Evolutionary conservation across 768 basidiomycete genomes (phyloP), one percentile per base, ranked within the genome.

Genomic region (Hericium rajendrae): DNA sequence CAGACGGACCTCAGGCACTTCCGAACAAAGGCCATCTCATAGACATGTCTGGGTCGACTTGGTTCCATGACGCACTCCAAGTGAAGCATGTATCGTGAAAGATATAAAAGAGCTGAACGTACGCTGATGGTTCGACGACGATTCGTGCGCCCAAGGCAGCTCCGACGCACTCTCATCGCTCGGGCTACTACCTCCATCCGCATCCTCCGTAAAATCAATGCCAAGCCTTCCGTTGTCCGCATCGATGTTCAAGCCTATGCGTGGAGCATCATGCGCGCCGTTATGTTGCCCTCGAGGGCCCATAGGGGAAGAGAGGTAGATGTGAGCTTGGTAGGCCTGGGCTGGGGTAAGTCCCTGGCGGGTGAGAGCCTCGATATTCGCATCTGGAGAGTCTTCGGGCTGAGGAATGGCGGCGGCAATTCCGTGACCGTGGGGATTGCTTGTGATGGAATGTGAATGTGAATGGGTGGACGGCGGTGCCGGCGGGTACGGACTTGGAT

Each of bases 281-380:
- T 38, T 26, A 51, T 51, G 16, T 18, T 51, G 15, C 20, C 16
- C 26, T 51, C 22, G 49, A 26, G 16, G 48, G 24, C 63, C 65
- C 50, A 70, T 64, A 43, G 77, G 72, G 57, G 69, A 74, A 64
- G 76, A 80, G 57, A 70, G 71, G 64, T 83, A 83, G 49, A 88
- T 77, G 68, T 91, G 86, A 8, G 84, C 82, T 65, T 89, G 90
- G 72, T 90, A 91, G 38, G 86, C 84, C 68, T 91, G 89, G 10
- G 87, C 85, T 48, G 86, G 82, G 3, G 87, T 86, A 53, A 89
- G 77, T 3, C 82, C 83, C 38, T 77, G 72, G 55, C 72, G 74
- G 16, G 75, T 71, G 41, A 74, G 63, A 22, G 70, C 69, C 59
- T 82, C 80, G 60, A 73, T 73, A 48, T 65, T 65, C 8, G 73